A percentile compares a stretch with the other conserved stretches of the same genome.
These are phyloP conservation scores for Penicillium sp. DNA, from an alignment of 2,329 filamentous ascomycete species.

Conservation along the genomic window DNA sequence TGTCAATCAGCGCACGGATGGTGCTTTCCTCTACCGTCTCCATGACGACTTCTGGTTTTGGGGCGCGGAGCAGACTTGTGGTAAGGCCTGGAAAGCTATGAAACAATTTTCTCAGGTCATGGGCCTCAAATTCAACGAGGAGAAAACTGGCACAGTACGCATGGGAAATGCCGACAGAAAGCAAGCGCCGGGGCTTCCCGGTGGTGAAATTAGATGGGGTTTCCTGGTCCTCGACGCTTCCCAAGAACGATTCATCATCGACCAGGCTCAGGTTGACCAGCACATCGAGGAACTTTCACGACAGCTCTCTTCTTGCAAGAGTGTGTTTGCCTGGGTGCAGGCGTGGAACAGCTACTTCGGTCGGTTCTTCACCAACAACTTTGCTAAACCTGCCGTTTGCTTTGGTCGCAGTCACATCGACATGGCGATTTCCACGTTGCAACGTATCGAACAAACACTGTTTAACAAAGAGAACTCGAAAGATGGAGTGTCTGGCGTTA, in stretches of 20 bases:
- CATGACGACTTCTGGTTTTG: constrained; percentile 71
- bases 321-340: constrained; percentile 60
- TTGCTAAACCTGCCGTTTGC: constrained; percentile 57
- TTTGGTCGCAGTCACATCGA: constrained; percentile 59
- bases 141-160: constrained; percentile 58
- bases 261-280: constrained; percentile 58
- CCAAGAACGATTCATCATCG: constrained; percentile 60
- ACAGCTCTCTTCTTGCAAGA: constrained; percentile 59
- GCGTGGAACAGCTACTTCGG: constrained; percentile 62
- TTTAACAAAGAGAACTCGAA: constrained; percentile 40
- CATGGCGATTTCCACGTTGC: constrained; percentile 55
- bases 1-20: constrained; percentile 59
- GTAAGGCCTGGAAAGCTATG: constrained; percentile 62
- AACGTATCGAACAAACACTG: constrained; percentile 53
- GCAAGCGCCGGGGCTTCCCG: constrained; percentile 42
- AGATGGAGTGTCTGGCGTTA: constrained; percentile 45
- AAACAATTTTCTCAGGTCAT: constrained; percentile 56
- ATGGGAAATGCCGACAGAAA: constrained; percentile 29
- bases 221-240: constrained; percentile 58
- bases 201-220: constrained; percentile 59
- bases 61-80: constrained; percentile 56
- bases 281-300: constrained; percentile 61
- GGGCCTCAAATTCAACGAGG: constrained; percentile 59
- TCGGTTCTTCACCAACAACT: constrained; percentile 60
- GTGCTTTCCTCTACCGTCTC: constrained; percentile 60